phyloP scores from a whole-genome alignment of 2,329 filamentous ascomycete genomes.

The Didymella lethalis region DNA sequence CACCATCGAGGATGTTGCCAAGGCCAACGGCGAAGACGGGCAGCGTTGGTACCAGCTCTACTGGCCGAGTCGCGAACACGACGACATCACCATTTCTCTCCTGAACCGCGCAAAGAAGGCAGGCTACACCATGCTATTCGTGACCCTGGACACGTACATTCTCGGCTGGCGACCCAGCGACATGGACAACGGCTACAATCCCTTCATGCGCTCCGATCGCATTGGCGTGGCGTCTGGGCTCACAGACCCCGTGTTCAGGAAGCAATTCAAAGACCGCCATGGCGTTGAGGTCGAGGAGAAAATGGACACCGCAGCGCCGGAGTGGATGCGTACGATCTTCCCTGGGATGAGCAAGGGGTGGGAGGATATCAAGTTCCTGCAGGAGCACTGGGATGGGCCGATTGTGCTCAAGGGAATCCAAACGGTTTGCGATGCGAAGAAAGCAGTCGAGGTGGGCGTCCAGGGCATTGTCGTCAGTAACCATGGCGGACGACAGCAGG shows the following conservation, averaged over 20 bases:
- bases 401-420: conserved; percentile 70
- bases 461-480: conserved; percentile 62
- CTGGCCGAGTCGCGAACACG: conserved; percentile 69
- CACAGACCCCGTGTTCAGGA: conserved; percentile 70
- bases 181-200: conserved; percentile 63
- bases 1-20: conserved; percentile 69
- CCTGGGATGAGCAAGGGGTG: conserved; percentile 64
- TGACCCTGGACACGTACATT: conserved; percentile 74
- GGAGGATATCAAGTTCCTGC: conserved; percentile 67
- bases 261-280: conserved; percentile 61
- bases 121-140: conserved; percentile 70
- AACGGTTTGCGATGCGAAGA: conserved; percentile 58
- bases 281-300: conserved; percentile 53
- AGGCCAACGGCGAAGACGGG: conserved; percentile 60
- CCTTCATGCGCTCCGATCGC: conserved; percentile 38
- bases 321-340: conserved; percentile 38
- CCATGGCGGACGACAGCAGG: conserved; percentile 62
- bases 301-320: conserved; percentile 29
- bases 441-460: conserved; percentile 55
- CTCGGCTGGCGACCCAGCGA: conserved; percentile 73
- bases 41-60: conserved; percentile 76
- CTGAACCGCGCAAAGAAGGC: conserved; percentile 66
- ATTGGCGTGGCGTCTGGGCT: conserved; percentile 70
- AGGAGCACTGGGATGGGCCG: conserved; percentile 68
- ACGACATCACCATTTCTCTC: conserved; percentile 69